Evolutionary conservation across 2,329 filamentous ascomycete genomes (phyloP).

Genomic region (Lithohypha guttulata): DNA sequence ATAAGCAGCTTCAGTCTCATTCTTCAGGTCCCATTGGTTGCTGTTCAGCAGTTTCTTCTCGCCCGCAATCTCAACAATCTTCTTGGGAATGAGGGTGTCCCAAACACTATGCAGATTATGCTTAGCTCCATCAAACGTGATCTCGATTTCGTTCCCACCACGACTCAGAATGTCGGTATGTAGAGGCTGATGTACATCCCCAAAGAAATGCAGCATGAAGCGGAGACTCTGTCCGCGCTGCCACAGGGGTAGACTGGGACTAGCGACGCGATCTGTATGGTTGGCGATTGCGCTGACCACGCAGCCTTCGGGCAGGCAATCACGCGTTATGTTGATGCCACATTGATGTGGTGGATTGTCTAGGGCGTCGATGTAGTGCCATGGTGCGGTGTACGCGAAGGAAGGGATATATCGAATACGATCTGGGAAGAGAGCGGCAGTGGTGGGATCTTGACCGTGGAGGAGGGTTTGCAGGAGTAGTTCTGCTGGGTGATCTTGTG

Average conservation of each 20-base stretch:
- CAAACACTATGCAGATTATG: conserved; percentile 63
- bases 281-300: conserved; percentile 45
- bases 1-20: conserved; percentile 10
- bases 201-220: conserved; percentile 47
- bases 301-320: conserved; percentile 38
- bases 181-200: conserved; percentile 66
- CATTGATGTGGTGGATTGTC: conserved; percentile 18
- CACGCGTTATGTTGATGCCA: conserved; percentile 30
- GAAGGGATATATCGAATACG: conserved; percentile 20
- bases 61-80: conserved; percentile 21
- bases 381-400: conserved; percentile 18
- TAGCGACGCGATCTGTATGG: conserved; percentile 32
- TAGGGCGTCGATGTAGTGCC: conserved; percentile 23
- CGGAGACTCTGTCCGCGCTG: conserved; percentile 31
- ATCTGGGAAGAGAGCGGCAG: conserved; percentile 22
- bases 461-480: conserved; percentile 16
- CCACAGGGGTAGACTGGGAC: conserved; percentile 25
- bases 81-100: conserved; percentile 42
- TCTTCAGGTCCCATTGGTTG: conserved; percentile 8
- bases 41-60: not conserved
- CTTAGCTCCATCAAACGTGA: conserved; percentile 46
- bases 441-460: conserved; percentile 22
- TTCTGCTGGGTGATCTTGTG: conserved; percentile 10
- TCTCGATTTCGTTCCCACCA: conserved; percentile 59
- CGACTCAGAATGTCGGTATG: conserved; percentile 48